Percentiles rank a stretch among this genome's conserved stretches.
Evolutionary conservation across 139 green algal genomes (phyloP).

Genomic region (Edaphochlamys debaryana): DNA sequence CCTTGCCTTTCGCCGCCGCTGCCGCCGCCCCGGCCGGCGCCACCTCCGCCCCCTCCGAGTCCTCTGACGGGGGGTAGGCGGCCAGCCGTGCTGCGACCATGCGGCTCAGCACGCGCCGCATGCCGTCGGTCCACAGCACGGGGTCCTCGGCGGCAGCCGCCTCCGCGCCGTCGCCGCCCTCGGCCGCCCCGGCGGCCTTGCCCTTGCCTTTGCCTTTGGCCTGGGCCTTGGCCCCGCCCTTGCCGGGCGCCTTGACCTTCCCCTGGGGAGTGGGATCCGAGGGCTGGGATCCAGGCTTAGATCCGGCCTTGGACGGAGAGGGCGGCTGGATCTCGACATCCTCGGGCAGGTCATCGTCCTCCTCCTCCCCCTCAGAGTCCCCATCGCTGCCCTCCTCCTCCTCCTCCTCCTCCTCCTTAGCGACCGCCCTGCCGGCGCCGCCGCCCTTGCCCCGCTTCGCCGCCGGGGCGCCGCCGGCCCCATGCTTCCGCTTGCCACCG

Average conservation of each 20-base stretch:
- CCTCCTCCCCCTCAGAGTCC: background rate
- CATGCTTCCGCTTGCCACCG: background rate
- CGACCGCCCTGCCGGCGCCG: background rate
- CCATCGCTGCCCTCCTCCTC: background rate
- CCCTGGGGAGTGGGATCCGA: too few species aligned
- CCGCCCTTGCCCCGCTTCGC: background rate
- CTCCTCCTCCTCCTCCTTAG: background rate
- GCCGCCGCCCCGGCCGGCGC: background rate
- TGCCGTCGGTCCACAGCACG: slow-evolving; percentile 1
- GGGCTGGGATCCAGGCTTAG: background rate
- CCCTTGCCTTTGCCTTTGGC: background rate
- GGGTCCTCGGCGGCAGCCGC: background rate
- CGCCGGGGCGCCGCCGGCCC: too few species aligned
- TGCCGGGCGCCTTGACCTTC: background rate
- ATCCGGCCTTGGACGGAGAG: background rate
- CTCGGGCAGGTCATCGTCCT: slow-evolving; percentile 7
- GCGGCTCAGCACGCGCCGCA: background rate
- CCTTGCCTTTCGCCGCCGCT: background rate
- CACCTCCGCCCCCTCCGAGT: background rate
- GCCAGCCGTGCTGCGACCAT: background rate
- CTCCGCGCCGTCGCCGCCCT: too few species aligned
- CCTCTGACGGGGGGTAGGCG: slow-evolving; percentile 13
- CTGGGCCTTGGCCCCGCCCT: background rate
- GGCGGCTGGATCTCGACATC: slow-evolving; percentile 9
- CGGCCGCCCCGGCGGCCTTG: background rate